Evolutionary conservation across 495 filamentous ascomycete genomes (phyloP).

Genomic region (Penicillium crystallinum): DNA sequence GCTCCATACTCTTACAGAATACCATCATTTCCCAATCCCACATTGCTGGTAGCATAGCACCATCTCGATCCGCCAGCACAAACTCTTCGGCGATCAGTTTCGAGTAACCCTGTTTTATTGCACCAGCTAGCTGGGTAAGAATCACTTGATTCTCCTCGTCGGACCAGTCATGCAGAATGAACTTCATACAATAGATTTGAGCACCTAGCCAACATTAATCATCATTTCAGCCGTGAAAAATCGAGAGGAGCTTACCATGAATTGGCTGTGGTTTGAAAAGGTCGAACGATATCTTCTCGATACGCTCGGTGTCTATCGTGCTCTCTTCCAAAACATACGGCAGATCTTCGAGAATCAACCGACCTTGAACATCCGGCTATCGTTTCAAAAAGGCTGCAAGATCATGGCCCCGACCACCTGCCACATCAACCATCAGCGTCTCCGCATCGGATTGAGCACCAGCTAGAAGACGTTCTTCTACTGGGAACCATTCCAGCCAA

Average conservation of each 20-base stretch:
- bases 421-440: conserved; percentile 46
- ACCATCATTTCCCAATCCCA: conserved; percentile 26
- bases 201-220: too few relatives aligned
- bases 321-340: conserved; percentile 11
- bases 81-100: not conserved
- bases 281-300: conserved; percentile 23
- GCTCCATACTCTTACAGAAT: conserved; percentile 19
- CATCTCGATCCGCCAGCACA: conserved; percentile 14
- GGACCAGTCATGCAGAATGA: not conserved
- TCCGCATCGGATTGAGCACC: conserved; percentile 11
- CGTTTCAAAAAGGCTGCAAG: conserved; percentile 30
- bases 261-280: conserved; percentile 38
- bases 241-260: too few relatives aligned
- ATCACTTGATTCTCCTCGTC: not conserved
- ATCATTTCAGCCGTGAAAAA: too few relatives aligned
- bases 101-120: not conserved
- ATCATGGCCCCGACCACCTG: conserved; percentile 45
- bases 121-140: not conserved
- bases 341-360: conserved; percentile 22
- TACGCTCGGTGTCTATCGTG: conserved; percentile 11
- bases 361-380: conserved; percentile 13
- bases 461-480: conserved; percentile 18
- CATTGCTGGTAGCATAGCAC: conserved; percentile 4
- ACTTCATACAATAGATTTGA: not conserved
- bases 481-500: conserved; percentile 28